Percentiles rank a stretch among this genome's conserved stretches.
Conservation (phyloP, 164 flowering plant species). For the Houttuynia cordata region DNA sequence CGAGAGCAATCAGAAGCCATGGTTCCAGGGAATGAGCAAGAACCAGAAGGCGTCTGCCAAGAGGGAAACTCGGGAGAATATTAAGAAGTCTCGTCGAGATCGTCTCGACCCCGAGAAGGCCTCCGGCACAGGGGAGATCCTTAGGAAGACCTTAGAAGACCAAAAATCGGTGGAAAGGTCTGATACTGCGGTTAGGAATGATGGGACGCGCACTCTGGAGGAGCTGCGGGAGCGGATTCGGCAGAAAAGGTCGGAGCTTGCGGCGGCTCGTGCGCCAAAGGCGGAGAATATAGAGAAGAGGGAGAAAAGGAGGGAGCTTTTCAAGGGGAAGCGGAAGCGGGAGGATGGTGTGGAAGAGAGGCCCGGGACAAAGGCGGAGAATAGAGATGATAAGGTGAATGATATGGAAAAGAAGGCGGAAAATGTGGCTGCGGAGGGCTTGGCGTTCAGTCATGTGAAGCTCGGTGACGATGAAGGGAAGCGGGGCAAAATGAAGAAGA, state of each 20-base stretch:
- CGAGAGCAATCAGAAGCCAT: conserved; percentile 48
- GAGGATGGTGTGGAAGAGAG: conserved; percentile 23
- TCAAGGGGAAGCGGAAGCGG: conserved; percentile 40
- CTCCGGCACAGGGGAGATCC: conserved; percentile 50
- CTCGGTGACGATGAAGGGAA: conserved; percentile 36
- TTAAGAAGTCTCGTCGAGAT: conserved; percentile 60
- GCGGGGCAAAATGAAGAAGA: conserved; percentile 39
- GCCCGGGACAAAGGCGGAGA: conserved; percentile 1
- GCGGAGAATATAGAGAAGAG: conserved; percentile 3
- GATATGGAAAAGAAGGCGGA: conserved; percentile 15
- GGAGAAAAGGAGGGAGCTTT: conserved; percentile 13
- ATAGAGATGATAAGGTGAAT: background rate
- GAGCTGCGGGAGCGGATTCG: conserved; percentile 46
- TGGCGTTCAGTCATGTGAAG: conserved; percentile 55
- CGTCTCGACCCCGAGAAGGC: conserved; percentile 73
- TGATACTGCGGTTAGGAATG: background rate
- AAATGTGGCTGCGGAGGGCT: conserved; percentile 33
- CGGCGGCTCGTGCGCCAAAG: conserved; percentile 23
- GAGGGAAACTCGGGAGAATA: conserved; percentile 52
- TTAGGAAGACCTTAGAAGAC: conserved; percentile 37
- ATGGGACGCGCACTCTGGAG: conserved; percentile 38
- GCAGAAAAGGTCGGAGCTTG: conserved; percentile 37
- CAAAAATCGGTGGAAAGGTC: conserved; percentile 15
- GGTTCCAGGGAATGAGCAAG: conserved; percentile 72
- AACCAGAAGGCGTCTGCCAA: conserved; percentile 48